These are phyloP conservation scores for Emergomyces orientalis DNA, from an alignment of 2,329 filamentous ascomycete species.

Conservation along the genomic window DNA sequence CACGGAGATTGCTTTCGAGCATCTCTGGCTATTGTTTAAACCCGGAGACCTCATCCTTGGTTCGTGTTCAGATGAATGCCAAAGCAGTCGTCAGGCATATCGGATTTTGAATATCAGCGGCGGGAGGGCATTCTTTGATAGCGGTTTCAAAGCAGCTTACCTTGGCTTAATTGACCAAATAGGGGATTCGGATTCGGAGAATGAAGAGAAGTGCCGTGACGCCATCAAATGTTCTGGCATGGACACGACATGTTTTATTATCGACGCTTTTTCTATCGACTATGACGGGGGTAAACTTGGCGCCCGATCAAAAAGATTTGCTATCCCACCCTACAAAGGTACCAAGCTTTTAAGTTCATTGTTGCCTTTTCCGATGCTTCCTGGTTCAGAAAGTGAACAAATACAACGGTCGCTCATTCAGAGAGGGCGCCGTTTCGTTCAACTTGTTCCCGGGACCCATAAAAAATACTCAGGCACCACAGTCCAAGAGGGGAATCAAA, in stretches of 20 bases:
- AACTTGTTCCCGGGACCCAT: constrained; percentile 1
- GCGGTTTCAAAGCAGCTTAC: background rate
- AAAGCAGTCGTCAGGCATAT: background rate
- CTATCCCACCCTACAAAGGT: background rate
- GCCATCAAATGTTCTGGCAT: background rate
- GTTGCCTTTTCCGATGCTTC: background rate
- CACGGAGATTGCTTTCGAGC: constrained; percentile 3
- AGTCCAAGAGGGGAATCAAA: constrained; percentile 1
- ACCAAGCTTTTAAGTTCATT: background rate
- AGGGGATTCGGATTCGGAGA: constrained; percentile 6
- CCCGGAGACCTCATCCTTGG: background rate
- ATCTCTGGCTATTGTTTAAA: constrained; percentile 4
- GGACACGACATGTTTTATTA: background rate
- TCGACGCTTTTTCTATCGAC: constrained; percentile 2
- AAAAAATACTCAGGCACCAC: constrained; percentile 1
- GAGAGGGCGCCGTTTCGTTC: background rate
- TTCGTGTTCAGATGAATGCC: background rate
- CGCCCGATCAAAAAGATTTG: background rate
- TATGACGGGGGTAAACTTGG: background rate
- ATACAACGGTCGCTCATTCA: background rate
- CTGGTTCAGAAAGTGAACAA: background rate
- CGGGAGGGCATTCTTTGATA: background rate
- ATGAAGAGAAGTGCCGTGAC: constrained; percentile 2
- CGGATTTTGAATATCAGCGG: background rate
- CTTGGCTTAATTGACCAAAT: background rate